Conservation (phyloP, 1,139 yeast species). For the Yamadazyma conglobata region DNA sequence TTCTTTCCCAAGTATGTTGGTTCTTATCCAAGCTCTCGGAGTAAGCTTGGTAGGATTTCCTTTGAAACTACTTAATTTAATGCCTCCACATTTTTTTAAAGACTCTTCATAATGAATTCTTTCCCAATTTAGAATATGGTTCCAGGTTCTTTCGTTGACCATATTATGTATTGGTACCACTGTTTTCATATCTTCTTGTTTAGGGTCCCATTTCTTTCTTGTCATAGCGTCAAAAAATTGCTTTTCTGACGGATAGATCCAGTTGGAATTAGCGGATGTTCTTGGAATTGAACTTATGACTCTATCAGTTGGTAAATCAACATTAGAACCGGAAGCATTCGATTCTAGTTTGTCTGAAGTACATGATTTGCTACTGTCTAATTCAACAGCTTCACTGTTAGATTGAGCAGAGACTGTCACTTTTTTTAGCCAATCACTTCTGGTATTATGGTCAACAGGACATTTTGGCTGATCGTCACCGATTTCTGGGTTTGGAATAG, state of each 20-base stretch:
- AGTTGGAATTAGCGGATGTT: slow-evolving; percentile 58
- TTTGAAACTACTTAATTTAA: slow-evolving; percentile 78
- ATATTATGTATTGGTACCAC: slow-evolving; percentile 93
- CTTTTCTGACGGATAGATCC: slow-evolving; percentile 95
- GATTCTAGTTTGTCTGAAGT: slow-evolving; percentile 38
- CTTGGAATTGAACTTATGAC: slow-evolving; percentile 85
- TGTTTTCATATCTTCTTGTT: slow-evolving; percentile 77
- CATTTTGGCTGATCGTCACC: slow-evolving; percentile 41
- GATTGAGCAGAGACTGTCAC: slow-evolving; percentile 29
- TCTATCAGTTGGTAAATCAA: slow-evolving; percentile 59
- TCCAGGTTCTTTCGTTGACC: slow-evolving; percentile 93
- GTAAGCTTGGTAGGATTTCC: slow-evolving; percentile 85
- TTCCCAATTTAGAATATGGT: slow-evolving; percentile 83
- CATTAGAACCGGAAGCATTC: slow-evolving; percentile 16
- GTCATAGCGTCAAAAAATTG: slow-evolving; percentile 94
- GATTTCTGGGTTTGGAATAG: not conserved
- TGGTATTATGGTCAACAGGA: slow-evolving; percentile 65
- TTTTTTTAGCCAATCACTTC: slow-evolving; percentile 54
- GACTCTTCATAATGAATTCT: slow-evolving; percentile 51
- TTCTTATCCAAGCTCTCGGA: slow-evolving; percentile 82
- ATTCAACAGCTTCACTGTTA: slow-evolving; percentile 38
- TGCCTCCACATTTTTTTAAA: slow-evolving; percentile 65
- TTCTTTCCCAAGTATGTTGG: slow-evolving; percentile 56
- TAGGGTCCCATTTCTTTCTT: slow-evolving; percentile 85
- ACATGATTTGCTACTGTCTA: slow-evolving; percentile 41